Conservation (phyloP, 108 stramenopile species). For the Fistulifera solaris region DNA sequence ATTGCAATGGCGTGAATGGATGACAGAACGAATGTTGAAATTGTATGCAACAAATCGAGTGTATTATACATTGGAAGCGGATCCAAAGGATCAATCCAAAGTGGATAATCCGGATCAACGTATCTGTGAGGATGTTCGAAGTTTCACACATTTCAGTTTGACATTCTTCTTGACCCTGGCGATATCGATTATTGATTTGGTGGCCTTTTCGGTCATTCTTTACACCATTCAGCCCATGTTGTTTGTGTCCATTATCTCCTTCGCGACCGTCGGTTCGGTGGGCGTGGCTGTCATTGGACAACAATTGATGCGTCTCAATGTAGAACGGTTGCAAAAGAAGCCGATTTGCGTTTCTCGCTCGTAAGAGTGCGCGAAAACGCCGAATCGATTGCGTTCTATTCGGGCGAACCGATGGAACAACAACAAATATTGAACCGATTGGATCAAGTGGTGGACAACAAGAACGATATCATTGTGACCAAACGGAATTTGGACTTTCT, state of each 20-base stretch:
- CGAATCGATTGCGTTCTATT: slow-evolving; percentile 21
- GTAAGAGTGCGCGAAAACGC: slow-evolving; percentile 16
- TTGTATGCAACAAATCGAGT: slow-evolving; percentile 47
- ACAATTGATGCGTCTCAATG: slow-evolving; percentile 62
- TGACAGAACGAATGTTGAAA: slow-evolving; percentile 44
- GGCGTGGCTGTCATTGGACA: slow-evolving; percentile 39
- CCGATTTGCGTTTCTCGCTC: slow-evolving; percentile 19
- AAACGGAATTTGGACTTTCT: slow-evolving; percentile 82
- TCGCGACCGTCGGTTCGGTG: slow-evolving; percentile 60
- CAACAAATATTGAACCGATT: slow-evolving; percentile 42
- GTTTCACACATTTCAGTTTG: slow-evolving; percentile 76
- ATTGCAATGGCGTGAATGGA: slow-evolving; percentile 74
- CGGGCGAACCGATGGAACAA: slow-evolving; percentile 35
- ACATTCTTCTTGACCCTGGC: slow-evolving; percentile 74
- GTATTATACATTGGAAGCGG: slow-evolving; percentile 27
- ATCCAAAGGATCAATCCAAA: slow-evolving; percentile 5
- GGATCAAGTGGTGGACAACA: slow-evolving; percentile 46
- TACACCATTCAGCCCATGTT: slow-evolving; percentile 74
- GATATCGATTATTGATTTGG: slow-evolving; percentile 69
- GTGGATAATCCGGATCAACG: slow-evolving; percentile 87
- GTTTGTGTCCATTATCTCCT: slow-evolving; percentile 67
- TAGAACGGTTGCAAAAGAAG: slow-evolving; percentile 50
- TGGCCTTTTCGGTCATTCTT: slow-evolving; percentile 74
- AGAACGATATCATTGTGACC: slow-evolving; percentile 43
- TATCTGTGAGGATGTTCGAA: slow-evolving; percentile 79